These are phyloP conservation scores for Phytomonas serpens DNA, from an alignment of 208 protist species.

Conservation along the genomic window DNA sequence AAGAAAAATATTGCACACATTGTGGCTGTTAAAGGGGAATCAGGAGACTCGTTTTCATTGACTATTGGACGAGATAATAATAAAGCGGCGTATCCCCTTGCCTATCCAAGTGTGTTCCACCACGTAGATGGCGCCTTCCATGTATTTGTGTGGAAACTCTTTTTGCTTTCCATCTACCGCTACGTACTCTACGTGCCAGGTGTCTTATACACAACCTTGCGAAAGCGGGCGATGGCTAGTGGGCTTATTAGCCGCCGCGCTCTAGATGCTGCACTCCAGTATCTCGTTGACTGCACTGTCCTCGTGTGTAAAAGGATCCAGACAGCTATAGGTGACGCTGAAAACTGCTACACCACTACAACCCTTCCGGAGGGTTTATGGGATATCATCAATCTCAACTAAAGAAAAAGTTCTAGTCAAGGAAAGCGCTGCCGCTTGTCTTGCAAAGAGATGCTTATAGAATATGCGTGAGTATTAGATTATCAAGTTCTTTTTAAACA, in stretches of 20 bases:
- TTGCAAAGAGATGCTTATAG: not conserved
- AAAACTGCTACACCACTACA: not conserved
- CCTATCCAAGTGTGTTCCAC: conserved; percentile 79
- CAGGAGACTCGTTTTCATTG: not conserved
- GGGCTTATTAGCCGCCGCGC: conserved; percentile 46
- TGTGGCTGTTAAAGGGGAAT: not conserved
- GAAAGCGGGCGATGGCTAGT: conserved; percentile 20
- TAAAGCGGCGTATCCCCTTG: conserved; percentile 6
- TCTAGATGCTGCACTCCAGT: conserved; percentile 33
- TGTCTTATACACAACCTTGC: conserved; percentile 37
- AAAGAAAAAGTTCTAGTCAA: conserved; percentile 1
- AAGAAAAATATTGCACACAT: not conserved
- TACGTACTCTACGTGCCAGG: conserved; percentile 49
- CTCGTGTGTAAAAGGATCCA: conserved; percentile 5
- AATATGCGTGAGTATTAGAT: not conserved
- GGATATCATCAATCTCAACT: conserved; percentile 6
- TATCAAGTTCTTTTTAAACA: not conserved
- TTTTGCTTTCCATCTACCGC: conserved; percentile 45
- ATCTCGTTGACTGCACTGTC: conserved; percentile 28
- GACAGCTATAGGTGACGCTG: not conserved
- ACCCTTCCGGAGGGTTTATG: not conserved
- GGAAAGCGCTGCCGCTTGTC: not conserved
- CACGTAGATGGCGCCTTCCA: conserved; percentile 81
- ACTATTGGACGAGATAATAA: not conserved
- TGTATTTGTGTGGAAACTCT: conserved; percentile 60